Evolutionary conservation across 2,329 filamentous ascomycete genomes (phyloP).

Genomic region (Apiospora arundinis): DNA sequence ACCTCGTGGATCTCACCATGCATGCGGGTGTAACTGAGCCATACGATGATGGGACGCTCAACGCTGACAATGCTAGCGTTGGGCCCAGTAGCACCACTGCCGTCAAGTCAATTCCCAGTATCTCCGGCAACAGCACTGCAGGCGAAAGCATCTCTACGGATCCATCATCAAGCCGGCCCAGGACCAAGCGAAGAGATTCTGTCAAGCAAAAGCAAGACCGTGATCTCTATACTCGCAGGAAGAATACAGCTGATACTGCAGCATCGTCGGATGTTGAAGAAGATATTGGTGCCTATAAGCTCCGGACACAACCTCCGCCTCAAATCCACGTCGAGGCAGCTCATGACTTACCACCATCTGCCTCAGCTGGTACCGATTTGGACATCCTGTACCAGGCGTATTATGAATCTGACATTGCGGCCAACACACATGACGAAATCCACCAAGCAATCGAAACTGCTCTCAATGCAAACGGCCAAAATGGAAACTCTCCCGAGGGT

Average conservation of each 20-base stretch:
- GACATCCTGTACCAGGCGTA: constrained; percentile 83
- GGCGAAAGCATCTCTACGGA: constrained; percentile 66
- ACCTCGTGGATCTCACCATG: constrained; percentile 97
- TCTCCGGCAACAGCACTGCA: constrained; percentile 76
- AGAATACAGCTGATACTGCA: constrained; percentile 65
- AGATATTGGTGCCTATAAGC: constrained; percentile 56
- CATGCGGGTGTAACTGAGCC: constrained; percentile 73
- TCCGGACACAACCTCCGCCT: constrained; percentile 59
- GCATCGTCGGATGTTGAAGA: constrained; percentile 64
- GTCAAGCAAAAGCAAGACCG: constrained; percentile 86
- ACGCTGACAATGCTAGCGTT: constrained; percentile 67
- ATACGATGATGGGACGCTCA: constrained; percentile 55
- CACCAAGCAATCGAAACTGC: constrained; percentile 69
- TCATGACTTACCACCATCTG: constrained; percentile 66
- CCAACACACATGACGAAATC: constrained; percentile 79
- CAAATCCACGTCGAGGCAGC: constrained; percentile 72
- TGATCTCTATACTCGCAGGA: constrained; percentile 87
- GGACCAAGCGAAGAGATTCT: constrained; percentile 76
- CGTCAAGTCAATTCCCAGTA: constrained; percentile 88
- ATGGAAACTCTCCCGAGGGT: constrained; percentile 54
- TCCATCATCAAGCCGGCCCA: constrained; percentile 68
- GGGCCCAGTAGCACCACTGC: constrained; percentile 86
- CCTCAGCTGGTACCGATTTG: constrained; percentile 74
- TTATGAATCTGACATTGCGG: constrained; percentile 77
- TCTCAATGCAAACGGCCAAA: constrained; percentile 69